phyloP scores from a whole-genome alignment of 2,329 filamentous ascomycete species.

The Fusarium illudens region DNA sequence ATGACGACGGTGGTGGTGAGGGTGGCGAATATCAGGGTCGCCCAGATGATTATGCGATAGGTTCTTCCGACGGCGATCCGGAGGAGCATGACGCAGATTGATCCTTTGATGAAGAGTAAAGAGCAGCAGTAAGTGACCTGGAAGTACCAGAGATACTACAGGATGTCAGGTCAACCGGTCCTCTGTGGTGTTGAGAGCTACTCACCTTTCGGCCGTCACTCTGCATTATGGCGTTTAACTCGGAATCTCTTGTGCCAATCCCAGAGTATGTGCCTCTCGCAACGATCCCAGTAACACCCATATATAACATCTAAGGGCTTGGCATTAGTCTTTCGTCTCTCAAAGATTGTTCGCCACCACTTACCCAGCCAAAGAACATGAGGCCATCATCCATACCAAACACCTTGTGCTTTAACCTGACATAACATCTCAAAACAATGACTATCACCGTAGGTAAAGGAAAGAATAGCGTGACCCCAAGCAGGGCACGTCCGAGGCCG shows the following conservation, averaged over 20 bases:
- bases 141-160: conserved; percentile 2
- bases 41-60: conserved; percentile 2
- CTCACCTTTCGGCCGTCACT: not conserved
- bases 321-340: not conserved
- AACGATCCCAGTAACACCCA: not conserved
- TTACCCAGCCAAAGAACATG: not conserved
- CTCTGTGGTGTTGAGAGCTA: not conserved
- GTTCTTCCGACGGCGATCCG: conserved; percentile 4
- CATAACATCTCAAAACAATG: not conserved
- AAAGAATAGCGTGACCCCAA: not conserved
- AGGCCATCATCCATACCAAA: not conserved
- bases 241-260: not conserved
- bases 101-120: conserved; percentile 6
- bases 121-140: conserved; percentile 13
- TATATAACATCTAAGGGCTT: not conserved
- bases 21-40: not conserved
- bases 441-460: not conserved
- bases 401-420: not conserved
- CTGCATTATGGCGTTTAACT: not conserved
- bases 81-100: conserved; percentile 11
- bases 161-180: not conserved
- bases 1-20: conserved; percentile 4
- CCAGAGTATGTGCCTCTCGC: not conserved
- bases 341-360: not conserved
- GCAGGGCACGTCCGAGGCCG: not conserved